A percentile compares a stretch with the other conserved stretches of the same genome.
phyloP scores from a whole-genome alignment of 768 basidiomycete species.

The Termitomyces eurrhizus region DNA sequence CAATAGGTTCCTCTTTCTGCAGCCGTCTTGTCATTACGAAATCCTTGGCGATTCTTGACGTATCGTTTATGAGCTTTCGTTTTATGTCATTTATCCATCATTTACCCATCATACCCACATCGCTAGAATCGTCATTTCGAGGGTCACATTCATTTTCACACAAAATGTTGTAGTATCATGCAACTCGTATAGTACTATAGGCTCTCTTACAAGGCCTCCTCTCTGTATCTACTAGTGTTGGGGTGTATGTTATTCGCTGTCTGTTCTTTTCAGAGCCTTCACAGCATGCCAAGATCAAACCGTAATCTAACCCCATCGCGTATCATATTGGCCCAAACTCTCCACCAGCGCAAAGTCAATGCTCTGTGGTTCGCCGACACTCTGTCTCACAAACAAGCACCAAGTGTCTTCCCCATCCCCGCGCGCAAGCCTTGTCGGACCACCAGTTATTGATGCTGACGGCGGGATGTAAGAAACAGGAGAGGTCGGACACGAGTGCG shows the following conservation, averaged over 20 bases:
- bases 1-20: background rate
- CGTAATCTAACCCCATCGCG: slow-evolving; percentile 24
- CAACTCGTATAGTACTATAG: slow-evolving; percentile 11
- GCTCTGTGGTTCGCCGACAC: slow-evolving; percentile 4
- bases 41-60: slow-evolving; percentile 2
- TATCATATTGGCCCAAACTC: slow-evolving; percentile 25
- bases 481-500: slow-evolving; percentile 38
- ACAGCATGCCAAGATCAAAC: background rate
- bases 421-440: slow-evolving; percentile 39
- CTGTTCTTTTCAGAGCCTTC: background rate
- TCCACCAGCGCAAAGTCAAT: slow-evolving; percentile 32
- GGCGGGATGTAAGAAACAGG: slow-evolving; percentile 52
- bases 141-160: slow-evolving; percentile 11
- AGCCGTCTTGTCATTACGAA: background rate
- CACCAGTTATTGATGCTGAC: slow-evolving; percentile 14
- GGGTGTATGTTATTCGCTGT: background rate
- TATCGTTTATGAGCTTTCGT: background rate
- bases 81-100: slow-evolving; percentile 10
- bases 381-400: slow-evolving; percentile 35
- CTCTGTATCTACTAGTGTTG: slow-evolving; percentile 15
- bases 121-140: slow-evolving; percentile 1
- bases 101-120: slow-evolving; percentile 13
- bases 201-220: slow-evolving; percentile 1
- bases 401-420: slow-evolving; percentile 52
- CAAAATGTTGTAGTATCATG: slow-evolving; percentile 12